These are phyloP conservation scores for Ophiostoma himal-ulmi DNA, from an alignment of 2,329 filamentous ascomycete species.

Conservation along the genomic window DNA sequence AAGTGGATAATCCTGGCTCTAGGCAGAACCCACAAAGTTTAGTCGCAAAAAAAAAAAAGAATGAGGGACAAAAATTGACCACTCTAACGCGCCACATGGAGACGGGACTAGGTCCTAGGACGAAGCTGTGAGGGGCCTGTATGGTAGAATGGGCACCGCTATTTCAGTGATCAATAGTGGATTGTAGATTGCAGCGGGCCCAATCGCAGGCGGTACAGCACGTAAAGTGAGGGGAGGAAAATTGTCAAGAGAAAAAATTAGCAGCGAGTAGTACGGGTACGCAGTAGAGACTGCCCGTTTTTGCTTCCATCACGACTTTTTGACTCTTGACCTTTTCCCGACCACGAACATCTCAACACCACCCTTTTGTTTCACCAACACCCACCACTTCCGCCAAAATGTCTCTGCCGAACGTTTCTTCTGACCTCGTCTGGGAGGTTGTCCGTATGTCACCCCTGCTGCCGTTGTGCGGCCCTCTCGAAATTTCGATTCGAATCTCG, in stretches of 20 bases:
- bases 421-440: conserved; percentile 91
- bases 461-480: neutral
- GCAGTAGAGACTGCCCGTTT: neutral
- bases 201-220: conserved; percentile 11
- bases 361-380: conserved; percentile 15
- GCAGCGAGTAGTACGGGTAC: conserved; percentile 12
- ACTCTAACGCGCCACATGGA: conserved; percentile 7
- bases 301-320: conserved; percentile 14
- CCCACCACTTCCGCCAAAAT: conserved; percentile 38
- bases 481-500: neutral
- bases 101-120: neutral
- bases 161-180: neutral
- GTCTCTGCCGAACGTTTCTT: conserved; percentile 65
- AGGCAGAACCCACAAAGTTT: conserved; percentile 37
- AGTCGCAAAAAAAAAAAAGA: conserved; percentile 16
- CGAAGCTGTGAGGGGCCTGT: neutral
- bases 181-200: neutral
- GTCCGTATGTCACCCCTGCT: conserved; percentile 63
- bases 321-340: neutral
- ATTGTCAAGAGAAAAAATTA: conserved; percentile 25
- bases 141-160: neutral
- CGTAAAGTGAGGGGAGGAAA: conserved; percentile 15
- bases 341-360: conserved; percentile 8
- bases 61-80: conserved; percentile 24
- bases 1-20: conserved; percentile 23